These are phyloP conservation scores for Striga hermonthica DNA, from an alignment of 305 asterid species.

Conservation along the genomic window DNA sequence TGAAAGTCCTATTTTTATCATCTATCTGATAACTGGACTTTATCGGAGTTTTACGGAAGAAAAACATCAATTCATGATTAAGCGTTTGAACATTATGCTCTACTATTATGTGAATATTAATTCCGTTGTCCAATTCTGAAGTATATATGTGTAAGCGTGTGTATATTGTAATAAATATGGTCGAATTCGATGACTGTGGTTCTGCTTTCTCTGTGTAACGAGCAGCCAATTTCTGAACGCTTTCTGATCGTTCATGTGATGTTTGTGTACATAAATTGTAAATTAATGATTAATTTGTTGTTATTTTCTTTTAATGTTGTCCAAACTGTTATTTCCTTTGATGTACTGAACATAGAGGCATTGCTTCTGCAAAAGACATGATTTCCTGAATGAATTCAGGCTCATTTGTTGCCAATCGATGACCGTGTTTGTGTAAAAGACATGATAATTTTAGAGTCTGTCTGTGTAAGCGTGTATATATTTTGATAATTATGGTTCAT, in stretches of 20 bases:
- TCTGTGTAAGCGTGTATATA: too few species aligned
- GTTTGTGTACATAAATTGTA: not conserved
- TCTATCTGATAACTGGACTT: not conserved
- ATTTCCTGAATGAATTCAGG: constrained; percentile 35
- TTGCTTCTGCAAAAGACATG: constrained; percentile 36
- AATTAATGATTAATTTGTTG: not conserved
- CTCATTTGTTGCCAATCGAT: constrained; percentile 32
- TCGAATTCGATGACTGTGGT: constrained; percentile 8
- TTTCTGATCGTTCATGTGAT: not conserved
- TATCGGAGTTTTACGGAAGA: constrained; percentile 9
- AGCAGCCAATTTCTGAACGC: constrained; percentile 2
- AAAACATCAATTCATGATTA: not conserved
- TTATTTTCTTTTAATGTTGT: not conserved
- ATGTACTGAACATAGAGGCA: constrained; percentile 41
- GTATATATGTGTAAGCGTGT: not conserved
- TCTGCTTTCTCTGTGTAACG: constrained; percentile 17
- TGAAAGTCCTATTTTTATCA: not conserved
- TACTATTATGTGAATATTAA: constrained; percentile 6
- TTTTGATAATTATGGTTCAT: too few species aligned
- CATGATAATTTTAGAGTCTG: too few species aligned
- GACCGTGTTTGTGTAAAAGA: too few species aligned
- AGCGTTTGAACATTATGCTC: constrained; percentile 15
- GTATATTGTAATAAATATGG: not conserved
- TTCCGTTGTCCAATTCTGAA: not conserved
- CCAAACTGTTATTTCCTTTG: not conserved